Evolutionary conservation across 768 basidiomycete species (phyloP), one percentile per base, ranked within the genome.

Genomic region (Cystofilobasidium bisporidii): DNA sequence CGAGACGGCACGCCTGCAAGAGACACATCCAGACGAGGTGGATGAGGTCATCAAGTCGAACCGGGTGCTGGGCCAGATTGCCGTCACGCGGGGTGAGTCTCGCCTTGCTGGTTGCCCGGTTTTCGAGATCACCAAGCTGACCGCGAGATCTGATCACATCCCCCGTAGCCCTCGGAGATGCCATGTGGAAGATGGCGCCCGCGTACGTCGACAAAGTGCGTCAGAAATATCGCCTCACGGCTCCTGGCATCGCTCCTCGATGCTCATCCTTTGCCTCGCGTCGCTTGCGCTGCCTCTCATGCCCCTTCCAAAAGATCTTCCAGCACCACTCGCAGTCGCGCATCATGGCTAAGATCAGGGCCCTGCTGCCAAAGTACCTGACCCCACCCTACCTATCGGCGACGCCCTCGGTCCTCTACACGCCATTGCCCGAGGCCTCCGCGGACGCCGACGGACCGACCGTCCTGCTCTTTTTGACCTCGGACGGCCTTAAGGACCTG

Each of bases 401-500:
- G 3, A 5, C 50, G 50, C 50, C 50, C 3, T 6, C 50, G 10
- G 28, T 53, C 50, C 11, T 53, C 22, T 53, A 24, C 50, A 53
- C 50, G 24, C 50, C 50, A 4, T 24, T 53, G 10, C 50, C 50
- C 18, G 50, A 10, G 5, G 24, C 8, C 50, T 17, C 24, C 24
- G 18, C 45, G 9, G 17, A 18, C 45, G 36, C 36, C 36, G 36
- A 12, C 5, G 45, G 24, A 2, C 50, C 50, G 24, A 53, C 50
- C 24, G 28, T 53, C 50, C 28, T 24, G 18, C 50, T 53, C 28
- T 53, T 53, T 17, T 17, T 53, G 10, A 26, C 18, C 24, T 24
- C n/a, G 10, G 50, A 53, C 50, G 50, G 50, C n/a, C 50, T 53
- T 10, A 53, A 53, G 50, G 50, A 53, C 50, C 50, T 24, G 22